phyloP scores from a whole-genome alignment of 2,329 filamentous ascomycete species.

The Exophiala dermatitidis region DNA sequence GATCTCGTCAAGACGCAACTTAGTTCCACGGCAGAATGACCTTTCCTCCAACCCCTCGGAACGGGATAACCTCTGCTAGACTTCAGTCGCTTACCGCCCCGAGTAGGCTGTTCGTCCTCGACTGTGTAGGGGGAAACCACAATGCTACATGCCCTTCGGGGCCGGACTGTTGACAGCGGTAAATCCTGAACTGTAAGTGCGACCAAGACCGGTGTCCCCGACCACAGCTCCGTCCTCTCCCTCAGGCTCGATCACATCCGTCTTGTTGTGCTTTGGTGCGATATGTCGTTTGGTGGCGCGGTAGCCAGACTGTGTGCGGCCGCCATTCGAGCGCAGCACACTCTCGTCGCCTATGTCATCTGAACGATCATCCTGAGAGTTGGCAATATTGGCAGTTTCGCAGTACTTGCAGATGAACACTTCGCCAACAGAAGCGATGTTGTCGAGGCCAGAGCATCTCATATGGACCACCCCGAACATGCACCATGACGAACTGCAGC shows the following conservation, averaged over 20 bases:
- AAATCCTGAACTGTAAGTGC: background rate
- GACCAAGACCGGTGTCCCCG: background rate
- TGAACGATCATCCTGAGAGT: background rate
- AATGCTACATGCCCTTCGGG: background rate
- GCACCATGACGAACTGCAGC: slow-evolving; percentile 15
- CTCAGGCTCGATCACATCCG: background rate
- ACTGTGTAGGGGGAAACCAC: no score
- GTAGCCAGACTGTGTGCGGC: no score
- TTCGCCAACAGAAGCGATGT: slow-evolving; percentile 7
- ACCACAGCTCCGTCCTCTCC: background rate
- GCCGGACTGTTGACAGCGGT: slow-evolving; percentile 2
- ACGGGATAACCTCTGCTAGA: no score
- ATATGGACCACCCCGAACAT: slow-evolving; percentile 19
- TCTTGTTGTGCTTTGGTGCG: background rate
- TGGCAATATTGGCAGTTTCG: background rate
- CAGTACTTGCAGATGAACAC: slow-evolving; percentile 17
- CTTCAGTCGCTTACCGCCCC: no score
- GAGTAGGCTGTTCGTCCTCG: no score
- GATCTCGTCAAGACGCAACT: no score
- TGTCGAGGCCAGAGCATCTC: slow-evolving; percentile 14
- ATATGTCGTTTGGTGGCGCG: no score
- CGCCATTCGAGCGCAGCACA: background rate
- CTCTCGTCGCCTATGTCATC: background rate
- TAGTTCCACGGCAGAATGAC: no score
- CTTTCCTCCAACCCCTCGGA: no score